Evolutionary conservation across 2,329 filamentous ascomycete species (phyloP).

Genomic region (Monosporascus cannonballus): DNA sequence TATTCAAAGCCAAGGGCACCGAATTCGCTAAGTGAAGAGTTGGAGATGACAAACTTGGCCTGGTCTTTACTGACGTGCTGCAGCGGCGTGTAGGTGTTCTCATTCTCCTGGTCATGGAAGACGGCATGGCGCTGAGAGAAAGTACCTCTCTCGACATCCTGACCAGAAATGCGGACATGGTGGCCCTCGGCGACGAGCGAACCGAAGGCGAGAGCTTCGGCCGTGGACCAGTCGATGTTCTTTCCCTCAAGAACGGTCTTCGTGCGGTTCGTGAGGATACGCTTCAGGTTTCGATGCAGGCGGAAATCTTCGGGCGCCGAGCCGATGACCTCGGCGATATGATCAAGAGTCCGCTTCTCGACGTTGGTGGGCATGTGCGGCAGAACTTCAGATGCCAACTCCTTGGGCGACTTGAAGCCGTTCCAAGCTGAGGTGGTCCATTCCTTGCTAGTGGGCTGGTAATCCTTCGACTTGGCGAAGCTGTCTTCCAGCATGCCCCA

Average conservation of each 20-base stretch:
- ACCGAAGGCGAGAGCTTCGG: slow-evolving; percentile 92
- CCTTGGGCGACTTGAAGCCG: slow-evolving; percentile 98
- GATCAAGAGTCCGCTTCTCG: slow-evolving; percentile 63
- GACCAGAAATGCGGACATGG: slow-evolving; percentile 94
- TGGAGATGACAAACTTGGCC: slow-evolving; percentile 92
- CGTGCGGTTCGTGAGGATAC: slow-evolving; percentile 81
- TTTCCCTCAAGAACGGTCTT: slow-evolving; percentile 90
- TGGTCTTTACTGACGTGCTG: slow-evolving; percentile 87
- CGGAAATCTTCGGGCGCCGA: slow-evolving; percentile 77
- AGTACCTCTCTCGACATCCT: slow-evolving; percentile 98
- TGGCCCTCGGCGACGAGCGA: slow-evolving; percentile 87
- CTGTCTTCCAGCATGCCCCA: slow-evolving; percentile 99
- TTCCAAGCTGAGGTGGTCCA: slow-evolving; percentile 99
- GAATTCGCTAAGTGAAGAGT: slow-evolving; percentile 75
- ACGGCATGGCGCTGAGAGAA: slow-evolving; percentile 98
- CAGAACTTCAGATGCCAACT: slow-evolving; percentile 88
- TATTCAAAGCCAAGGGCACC: slow-evolving; percentile 92
- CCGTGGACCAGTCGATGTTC: slow-evolving; percentile 96
- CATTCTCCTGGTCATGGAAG: slow-evolving; percentile 93
- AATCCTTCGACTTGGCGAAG: slow-evolving; percentile 95
- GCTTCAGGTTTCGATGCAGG: slow-evolving; percentile 92
- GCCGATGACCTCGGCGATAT: slow-evolving; percentile 78
- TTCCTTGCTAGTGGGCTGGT: slow-evolving; percentile 92
- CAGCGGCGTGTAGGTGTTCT: slow-evolving; percentile 87
- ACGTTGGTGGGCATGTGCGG: slow-evolving; percentile 87